These are phyloP conservation scores for Talaromyces trachyspermus DNA, from an alignment of 495 filamentous ascomycete species.

Conservation along the genomic window DNA sequence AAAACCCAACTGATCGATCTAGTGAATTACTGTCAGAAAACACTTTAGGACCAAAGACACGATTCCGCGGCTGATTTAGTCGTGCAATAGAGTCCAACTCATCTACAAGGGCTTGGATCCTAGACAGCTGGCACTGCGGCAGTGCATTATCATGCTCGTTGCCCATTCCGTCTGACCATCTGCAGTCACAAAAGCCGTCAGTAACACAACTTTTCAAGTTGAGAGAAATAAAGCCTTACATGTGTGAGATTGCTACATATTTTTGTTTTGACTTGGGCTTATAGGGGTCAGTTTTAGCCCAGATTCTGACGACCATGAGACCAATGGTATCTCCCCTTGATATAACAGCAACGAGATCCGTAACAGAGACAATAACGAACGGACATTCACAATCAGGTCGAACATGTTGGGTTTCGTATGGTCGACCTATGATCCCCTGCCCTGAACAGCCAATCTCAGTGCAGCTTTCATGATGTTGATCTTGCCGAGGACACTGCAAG, in stretches of 20 bases:
- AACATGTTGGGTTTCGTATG: no score
- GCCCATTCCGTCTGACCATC: constrained; percentile 16
- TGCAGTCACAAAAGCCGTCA: not conserved
- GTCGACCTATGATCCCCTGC: not conserved
- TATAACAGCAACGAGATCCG: no score
- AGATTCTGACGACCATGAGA: not conserved
- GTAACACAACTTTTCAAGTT: not conserved
- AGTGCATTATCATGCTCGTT: constrained; percentile 11
- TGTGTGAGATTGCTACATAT: constrained; percentile 17
- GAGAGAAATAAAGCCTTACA: not conserved
- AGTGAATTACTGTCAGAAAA: not conserved
- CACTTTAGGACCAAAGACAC: no score
- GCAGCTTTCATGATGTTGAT: not conserved
- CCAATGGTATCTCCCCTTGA: not conserved
- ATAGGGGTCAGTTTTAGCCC: not conserved
- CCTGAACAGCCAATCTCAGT: not conserved
- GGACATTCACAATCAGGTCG: no score
- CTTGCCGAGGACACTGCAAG: not conserved
- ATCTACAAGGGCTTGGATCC: constrained; percentile 1
- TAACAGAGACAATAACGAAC: no score
- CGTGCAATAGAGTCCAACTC: not conserved
- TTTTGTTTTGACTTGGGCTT: not conserved
- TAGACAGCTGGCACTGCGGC: constrained; percentile 13
- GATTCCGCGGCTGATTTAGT: no score
- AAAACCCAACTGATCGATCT: constrained; percentile 13